phyloP scores from a whole-genome alignment of 768 basidiomycete genomes.

The Termitomyces titanicus region DNA sequence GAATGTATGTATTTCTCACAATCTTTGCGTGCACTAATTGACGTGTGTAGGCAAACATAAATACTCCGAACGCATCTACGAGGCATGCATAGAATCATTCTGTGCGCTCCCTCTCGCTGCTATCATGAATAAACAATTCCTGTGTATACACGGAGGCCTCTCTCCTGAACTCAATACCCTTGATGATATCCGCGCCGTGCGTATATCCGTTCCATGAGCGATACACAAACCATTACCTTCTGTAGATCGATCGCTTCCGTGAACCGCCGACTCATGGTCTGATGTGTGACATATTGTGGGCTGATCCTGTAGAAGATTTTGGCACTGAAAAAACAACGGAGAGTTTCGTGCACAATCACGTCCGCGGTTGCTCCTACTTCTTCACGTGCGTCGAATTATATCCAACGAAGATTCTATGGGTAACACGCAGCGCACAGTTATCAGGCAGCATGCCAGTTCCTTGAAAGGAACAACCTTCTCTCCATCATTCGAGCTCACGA shows the following conservation, averaged over 20 bases:
- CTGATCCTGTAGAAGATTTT: slow-evolving; percentile 97
- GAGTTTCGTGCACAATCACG: slow-evolving; percentile 92
- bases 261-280: slow-evolving; percentile 96
- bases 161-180: slow-evolving; percentile 94
- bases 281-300: slow-evolving; percentile 99
- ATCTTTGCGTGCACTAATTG: not conserved
- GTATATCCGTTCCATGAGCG: slow-evolving; percentile 22
- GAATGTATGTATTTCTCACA: slow-evolving; percentile 69
- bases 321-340: slow-evolving; percentile 91
- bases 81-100: slow-evolving; percentile 98
- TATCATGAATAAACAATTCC: slow-evolving; percentile 99
- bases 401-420: not conserved
- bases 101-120: slow-evolving; percentile 94
- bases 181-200: slow-evolving; percentile 86
- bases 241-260: slow-evolving; percentile 93
- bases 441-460: slow-evolving; percentile 94
- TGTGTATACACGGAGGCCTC: slow-evolving; percentile 97
- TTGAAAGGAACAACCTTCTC: slow-evolving; percentile 94
- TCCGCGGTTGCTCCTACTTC: slow-evolving; percentile 96
- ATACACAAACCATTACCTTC: not conserved
- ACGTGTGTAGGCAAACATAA: slow-evolving; percentile 90
- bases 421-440: slow-evolving; percentile 50
- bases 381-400: slow-evolving; percentile 42
- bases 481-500: slow-evolving; percentile 98
- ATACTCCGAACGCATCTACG: slow-evolving; percentile 95